phyloP scores from a whole-genome alignment of 805 yeast genomes.

The Starmerella davenportii region DNA sequence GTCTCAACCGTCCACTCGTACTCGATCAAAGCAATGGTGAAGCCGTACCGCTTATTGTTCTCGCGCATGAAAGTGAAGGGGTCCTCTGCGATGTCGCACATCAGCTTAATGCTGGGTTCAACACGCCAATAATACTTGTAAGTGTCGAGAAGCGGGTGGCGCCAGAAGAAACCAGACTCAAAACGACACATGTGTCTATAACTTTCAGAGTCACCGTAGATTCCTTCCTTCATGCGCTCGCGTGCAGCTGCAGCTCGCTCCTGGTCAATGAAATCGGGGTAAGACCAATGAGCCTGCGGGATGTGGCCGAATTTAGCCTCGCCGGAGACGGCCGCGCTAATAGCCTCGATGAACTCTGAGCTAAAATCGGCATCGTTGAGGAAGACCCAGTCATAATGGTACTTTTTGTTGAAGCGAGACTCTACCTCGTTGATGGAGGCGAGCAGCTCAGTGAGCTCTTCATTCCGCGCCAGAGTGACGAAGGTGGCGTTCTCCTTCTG shows the following conservation, averaged over 20 bases:
- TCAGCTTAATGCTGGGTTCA: conserved; percentile 46
- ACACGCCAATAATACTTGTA: conserved; percentile 63
- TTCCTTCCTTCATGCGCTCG: conserved; percentile 29
- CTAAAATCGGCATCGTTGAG: conserved; percentile 51
- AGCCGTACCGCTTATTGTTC: conserved; percentile 44
- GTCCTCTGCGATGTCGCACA: conserved; percentile 47
- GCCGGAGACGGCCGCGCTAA: conserved; percentile 40
- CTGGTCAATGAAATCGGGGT: conserved; percentile 48
- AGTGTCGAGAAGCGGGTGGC: conserved; percentile 37
- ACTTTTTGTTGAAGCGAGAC: conserved; percentile 43
- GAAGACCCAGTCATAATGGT: conserved; percentile 64
- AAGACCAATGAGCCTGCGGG: conserved; percentile 46
- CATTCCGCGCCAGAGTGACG: conserved; percentile 52
- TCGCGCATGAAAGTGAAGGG: conserved; percentile 41
- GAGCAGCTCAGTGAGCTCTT: conserved; percentile 39
- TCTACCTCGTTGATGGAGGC: conserved; percentile 46
- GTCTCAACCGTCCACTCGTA: conserved; percentile 41
- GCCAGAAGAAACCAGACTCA: conserved; percentile 55
- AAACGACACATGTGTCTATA: conserved; percentile 73
- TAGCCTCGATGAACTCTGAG: conserved; percentile 34
- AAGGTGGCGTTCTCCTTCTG: conserved; percentile 29
- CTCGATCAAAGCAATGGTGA: conserved; percentile 48
- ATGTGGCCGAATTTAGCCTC: conserved; percentile 43
- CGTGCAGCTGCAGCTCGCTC: conserved; percentile 32
- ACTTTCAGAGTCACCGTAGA: conserved; percentile 41